A percentile compares a stretch with the other conserved stretches of the same genome.
Evolutionary conservation across 495 filamentous ascomycete genomes (phyloP).

Genomic region (Trichoderma reesei): DNA sequence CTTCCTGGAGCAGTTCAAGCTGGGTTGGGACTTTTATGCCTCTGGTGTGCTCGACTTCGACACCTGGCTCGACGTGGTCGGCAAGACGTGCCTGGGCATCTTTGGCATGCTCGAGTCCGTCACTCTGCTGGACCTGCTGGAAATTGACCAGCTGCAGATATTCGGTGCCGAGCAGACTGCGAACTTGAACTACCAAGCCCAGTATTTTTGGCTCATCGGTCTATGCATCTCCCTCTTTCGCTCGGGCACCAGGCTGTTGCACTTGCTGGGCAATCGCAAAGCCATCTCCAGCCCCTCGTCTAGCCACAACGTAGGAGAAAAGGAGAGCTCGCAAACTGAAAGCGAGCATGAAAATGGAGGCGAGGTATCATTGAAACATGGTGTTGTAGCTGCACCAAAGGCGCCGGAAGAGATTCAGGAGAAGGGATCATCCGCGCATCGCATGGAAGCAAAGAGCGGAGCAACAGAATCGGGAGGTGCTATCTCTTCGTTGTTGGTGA

Average conservation of each 20-base stretch:
- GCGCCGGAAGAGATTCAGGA: constrained; percentile 12
- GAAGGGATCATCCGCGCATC: constrained; percentile 14
- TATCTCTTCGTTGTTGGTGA: constrained; percentile 17
- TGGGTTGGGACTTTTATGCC: constrained; percentile 28
- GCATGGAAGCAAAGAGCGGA: constrained; percentile 15
- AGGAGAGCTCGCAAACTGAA: constrained; percentile 11
- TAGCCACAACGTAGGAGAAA: not conserved
- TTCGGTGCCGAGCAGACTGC: constrained; percentile 22
- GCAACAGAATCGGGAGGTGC: not conserved
- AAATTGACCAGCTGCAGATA: constrained; percentile 35
- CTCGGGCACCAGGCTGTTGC: constrained; percentile 12
- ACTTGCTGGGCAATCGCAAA: constrained; percentile 16
- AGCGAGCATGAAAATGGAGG: constrained; percentile 13
- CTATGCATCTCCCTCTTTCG: constrained; percentile 28
- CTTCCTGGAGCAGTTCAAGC: constrained; percentile 50
- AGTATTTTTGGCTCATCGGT: constrained; percentile 56
- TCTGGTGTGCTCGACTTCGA: constrained; percentile 9
- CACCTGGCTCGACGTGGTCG: constrained; percentile 28
- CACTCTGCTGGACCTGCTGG: constrained; percentile 34
- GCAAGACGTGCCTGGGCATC: constrained; percentile 34
- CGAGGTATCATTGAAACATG: not conserved
- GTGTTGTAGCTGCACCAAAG: not conserved
- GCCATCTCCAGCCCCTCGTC: not conserved
- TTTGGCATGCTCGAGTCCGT: constrained; percentile 38
- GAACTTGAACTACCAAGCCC: constrained; percentile 39